These are phyloP conservation scores for Coccomyxa sp. DNA, from an alignment of 139 green algal species.

Conservation along the genomic window DNA sequence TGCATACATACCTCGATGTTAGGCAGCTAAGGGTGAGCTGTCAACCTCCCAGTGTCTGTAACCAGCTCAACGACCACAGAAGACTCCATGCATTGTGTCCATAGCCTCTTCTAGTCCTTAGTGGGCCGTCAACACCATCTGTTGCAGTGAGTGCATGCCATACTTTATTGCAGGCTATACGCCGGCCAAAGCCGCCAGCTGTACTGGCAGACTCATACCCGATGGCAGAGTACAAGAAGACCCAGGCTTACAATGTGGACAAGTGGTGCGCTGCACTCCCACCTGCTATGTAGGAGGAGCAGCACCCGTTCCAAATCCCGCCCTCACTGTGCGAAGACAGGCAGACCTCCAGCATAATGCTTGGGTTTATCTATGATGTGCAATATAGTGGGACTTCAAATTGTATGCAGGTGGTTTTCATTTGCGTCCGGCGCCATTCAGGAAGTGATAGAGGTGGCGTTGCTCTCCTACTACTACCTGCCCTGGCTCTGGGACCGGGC, in stretches of 20 bases:
- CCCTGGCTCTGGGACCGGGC: slow-evolving; percentile 10
- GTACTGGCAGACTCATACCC: slow-evolving; percentile 33
- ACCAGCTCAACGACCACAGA: background rate
- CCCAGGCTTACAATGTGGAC: slow-evolving; percentile 64
- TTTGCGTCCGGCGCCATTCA: slow-evolving; percentile 25
- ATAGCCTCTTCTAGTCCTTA: background rate
- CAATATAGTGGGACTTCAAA: too few relatives aligned
- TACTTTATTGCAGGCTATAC: slow-evolving; percentile 42
- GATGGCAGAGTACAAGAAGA: slow-evolving; percentile 42
- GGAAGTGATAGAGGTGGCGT: slow-evolving; percentile 19
- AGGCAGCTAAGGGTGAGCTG: slow-evolving; percentile 36
- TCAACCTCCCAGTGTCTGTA: background rate
- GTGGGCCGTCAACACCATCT: background rate
- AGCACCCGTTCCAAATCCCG: slow-evolving; percentile 27
- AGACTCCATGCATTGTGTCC: background rate
- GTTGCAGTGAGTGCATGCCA: too few relatives aligned
- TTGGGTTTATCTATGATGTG: too few relatives aligned
- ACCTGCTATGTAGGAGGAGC: background rate
- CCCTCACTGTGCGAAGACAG: too few relatives aligned
- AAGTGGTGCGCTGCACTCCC: slow-evolving; percentile 41
- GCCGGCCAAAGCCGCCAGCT: slow-evolving; percentile 15
- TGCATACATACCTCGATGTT: slow-evolving; percentile 57
- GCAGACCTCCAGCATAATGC: too few relatives aligned
- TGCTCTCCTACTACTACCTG: slow-evolving; percentile 22
- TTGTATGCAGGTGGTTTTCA: too few relatives aligned